These are phyloP conservation scores for Schoenoplectus tabernaemontani DNA, from an alignment of 202 grass and related monocot genomes.

Conservation along the genomic window DNA sequence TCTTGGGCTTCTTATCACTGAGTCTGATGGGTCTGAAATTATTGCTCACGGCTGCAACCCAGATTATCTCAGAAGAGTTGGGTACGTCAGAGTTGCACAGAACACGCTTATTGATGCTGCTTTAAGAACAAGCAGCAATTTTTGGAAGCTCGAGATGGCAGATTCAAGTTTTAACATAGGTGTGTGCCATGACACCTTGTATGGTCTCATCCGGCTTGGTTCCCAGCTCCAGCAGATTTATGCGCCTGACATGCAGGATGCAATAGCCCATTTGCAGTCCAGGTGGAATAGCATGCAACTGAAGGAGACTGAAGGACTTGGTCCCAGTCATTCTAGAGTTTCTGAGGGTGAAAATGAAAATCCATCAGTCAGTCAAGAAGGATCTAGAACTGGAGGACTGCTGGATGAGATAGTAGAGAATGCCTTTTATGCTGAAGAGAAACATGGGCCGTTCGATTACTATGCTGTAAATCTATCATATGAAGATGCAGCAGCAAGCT, in stretches of 20 bases:
- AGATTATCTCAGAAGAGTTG: slow-evolving; percentile 50
- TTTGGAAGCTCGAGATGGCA: slow-evolving; percentile 82
- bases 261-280: slow-evolving; percentile 86
- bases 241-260: slow-evolving; percentile 77
- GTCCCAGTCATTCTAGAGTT: slow-evolving; percentile 34
- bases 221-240: slow-evolving; percentile 87
- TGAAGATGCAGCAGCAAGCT: slow-evolving; percentile 26
- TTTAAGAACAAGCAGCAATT: slow-evolving; percentile 45
- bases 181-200: slow-evolving; percentile 71
- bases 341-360: slow-evolving; percentile 42
- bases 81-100: slow-evolving; percentile 65
- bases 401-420: slow-evolving; percentile 94
- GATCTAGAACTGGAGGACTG: slow-evolving; percentile 45
- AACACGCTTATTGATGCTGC: slow-evolving; percentile 53
- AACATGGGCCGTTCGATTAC: slow-evolving; percentile 13
- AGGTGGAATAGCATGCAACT: slow-evolving; percentile 88
- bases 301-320: slow-evolving; percentile 37
- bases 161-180: slow-evolving; percentile 73
- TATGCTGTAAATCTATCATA: slow-evolving; percentile 22
- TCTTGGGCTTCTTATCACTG: slow-evolving; percentile 72
- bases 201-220: slow-evolving; percentile 53
- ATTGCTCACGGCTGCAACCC: slow-evolving; percentile 38
- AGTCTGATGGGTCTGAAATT: slow-evolving; percentile 43
- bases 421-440: slow-evolving; percentile 44
- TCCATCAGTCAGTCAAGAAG: slow-evolving; percentile 31